A percentile compares a stretch with the other conserved stretches of the same genome.
These are phyloP conservation scores for Karstenula rhodostoma DNA, from an alignment of 2,329 filamentous ascomycete genomes.

Conservation along the genomic window DNA sequence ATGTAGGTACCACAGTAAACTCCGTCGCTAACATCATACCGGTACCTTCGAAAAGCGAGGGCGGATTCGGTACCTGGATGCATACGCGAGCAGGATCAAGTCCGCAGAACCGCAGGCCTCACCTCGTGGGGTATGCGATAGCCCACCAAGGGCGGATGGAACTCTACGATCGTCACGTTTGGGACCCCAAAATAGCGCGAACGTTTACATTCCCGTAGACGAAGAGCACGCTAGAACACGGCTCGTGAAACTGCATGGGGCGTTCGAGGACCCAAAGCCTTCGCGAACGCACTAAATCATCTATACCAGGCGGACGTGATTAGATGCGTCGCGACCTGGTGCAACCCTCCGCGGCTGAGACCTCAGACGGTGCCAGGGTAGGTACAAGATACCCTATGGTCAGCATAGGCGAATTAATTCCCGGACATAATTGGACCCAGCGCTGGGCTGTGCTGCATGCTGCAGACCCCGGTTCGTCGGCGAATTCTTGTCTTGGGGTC, in stretches of 20 bases:
- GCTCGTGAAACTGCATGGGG: background rate
- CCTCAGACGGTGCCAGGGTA: background rate
- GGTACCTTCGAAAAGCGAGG: background rate
- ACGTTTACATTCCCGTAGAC: constrained; percentile 5
- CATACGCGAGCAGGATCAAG: background rate
- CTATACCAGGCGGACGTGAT: background rate
- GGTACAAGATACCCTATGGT: background rate
- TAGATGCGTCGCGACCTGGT: too few relatives aligned
- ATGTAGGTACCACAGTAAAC: background rate
- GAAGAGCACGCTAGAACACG: background rate
- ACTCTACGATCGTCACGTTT: constrained; percentile 3
- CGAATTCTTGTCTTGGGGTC: background rate
- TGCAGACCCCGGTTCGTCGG: background rate
- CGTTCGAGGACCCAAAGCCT: background rate
- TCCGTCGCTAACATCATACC: background rate
- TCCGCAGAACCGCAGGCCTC: background rate
- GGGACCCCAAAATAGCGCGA: constrained; percentile 3
- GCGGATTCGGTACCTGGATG: background rate
- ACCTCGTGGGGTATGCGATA: constrained; percentile 3
- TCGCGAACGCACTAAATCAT: background rate
- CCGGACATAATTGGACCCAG: background rate
- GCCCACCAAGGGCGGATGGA: background rate
- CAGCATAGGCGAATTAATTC: background rate
- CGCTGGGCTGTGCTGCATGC: constrained; percentile 1
- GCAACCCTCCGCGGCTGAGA: background rate